Percentiles rank a stretch among this genome's conserved stretches.
Evolutionary conservation across 176 grass and related monocot species (phyloP).

Genomic region (Puccinellia tenuiflora): DNA sequence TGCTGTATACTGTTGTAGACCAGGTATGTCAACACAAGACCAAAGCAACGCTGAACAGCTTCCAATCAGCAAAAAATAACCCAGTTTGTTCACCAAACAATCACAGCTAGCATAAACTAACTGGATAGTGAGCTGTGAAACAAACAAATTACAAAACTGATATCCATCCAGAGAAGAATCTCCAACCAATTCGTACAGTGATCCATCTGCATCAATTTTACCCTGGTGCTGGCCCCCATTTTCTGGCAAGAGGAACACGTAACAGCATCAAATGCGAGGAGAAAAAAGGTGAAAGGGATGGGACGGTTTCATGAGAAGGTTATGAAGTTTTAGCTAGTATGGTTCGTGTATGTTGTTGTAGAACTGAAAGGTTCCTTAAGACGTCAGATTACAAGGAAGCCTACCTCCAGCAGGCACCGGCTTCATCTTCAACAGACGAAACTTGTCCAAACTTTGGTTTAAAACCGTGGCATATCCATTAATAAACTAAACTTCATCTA

Average conservation of each 20-base stretch:
- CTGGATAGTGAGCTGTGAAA: conserved; percentile 36
- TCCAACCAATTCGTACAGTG: conserved; percentile 39
- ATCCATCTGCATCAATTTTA: conserved; percentile 49
- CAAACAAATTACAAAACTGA: conserved; percentile 30
- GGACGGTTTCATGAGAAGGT: conserved; percentile 20
- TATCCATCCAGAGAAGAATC: conserved; percentile 43
- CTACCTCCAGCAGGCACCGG: conserved; percentile 55
- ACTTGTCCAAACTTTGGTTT: conserved; percentile 17
- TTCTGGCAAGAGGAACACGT: conserved; percentile 72
- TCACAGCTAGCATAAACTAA: conserved; percentile 34
- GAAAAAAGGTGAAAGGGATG: background rate
- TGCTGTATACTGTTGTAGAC: conserved; percentile 41
- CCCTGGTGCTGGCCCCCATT: conserved; percentile 29
- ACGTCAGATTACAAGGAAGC: conserved; percentile 36
- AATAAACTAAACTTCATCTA: conserved; percentile 14
- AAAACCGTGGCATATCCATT: background rate
- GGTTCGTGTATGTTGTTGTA: background rate
- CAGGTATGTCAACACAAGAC: conserved; percentile 55
- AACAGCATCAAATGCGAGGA: conserved; percentile 69
- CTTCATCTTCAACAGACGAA: conserved; percentile 55
- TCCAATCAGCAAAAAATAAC: conserved; percentile 48
- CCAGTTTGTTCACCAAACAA: conserved; percentile 42
- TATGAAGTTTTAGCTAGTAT: conserved; percentile 3
- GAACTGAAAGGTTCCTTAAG: conserved; percentile 24
- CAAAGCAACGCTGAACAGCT: conserved; percentile 59